Percentiles rank a stretch among this genome's conserved stretches.
phyloP scores from a whole-genome alignment of 331 rosid species.

The Cydonia oblonga region DNA sequence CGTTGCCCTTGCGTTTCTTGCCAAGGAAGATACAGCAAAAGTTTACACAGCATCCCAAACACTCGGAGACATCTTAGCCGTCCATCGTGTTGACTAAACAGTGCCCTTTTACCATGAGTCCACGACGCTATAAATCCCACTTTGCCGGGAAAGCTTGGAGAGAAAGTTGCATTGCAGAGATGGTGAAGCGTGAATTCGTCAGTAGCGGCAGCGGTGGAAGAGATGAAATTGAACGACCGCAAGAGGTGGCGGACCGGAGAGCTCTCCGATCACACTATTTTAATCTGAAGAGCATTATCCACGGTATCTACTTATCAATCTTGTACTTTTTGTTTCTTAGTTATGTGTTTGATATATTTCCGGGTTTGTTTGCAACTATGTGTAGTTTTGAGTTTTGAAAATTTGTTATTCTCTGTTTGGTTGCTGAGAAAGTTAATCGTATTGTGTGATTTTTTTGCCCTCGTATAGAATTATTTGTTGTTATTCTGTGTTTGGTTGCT shows the following conservation, averaged over 20 bases:
- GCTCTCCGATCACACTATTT: slow-evolving; percentile 63
- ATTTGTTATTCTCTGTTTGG: too few relatives aligned
- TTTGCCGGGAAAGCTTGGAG: neutral
- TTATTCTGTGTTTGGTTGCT: neutral
- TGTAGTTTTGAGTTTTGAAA: too few relatives aligned
- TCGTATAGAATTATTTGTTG: too few relatives aligned
- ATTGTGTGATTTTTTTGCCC: neutral
- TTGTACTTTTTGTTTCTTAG: neutral
- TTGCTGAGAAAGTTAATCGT: too few relatives aligned
- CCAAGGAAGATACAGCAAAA: neutral
- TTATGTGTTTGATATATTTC: neutral
- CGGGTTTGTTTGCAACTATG: neutral
- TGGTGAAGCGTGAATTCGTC: slow-evolving; percentile 10
- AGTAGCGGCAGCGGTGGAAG: neutral
- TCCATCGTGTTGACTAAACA: neutral
- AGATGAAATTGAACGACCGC: neutral
- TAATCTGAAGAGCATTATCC: slow-evolving; percentile 47
- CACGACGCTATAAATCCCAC: neutral
- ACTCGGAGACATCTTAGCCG: neutral
- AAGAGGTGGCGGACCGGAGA: slow-evolving; percentile 36
- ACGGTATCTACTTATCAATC: slow-evolving; percentile 18
- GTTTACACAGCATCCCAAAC: neutral
- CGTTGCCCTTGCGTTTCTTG: neutral
- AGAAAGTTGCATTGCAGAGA: neutral
- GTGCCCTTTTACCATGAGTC: too few relatives aligned